Evolutionary conservation across 1,284 basidiomycete species (phyloP).

Genomic region (Termitomyces sp.): DNA sequence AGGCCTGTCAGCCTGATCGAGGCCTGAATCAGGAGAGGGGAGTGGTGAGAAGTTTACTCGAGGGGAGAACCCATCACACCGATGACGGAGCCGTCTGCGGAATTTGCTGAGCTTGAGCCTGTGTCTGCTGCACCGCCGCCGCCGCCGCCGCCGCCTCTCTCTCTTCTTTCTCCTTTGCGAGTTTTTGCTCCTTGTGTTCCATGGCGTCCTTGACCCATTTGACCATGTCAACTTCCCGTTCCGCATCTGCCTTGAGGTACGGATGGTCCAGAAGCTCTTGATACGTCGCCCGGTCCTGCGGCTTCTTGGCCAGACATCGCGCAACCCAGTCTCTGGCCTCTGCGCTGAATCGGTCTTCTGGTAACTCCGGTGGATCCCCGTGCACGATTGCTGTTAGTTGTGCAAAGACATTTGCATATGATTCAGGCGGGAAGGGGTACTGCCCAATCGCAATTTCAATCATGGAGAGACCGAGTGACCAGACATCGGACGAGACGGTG

Average conservation of each 20-base stretch:
- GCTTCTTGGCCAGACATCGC: conserved; percentile 72
- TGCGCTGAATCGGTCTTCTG: conserved; percentile 42
- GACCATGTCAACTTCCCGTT: conserved; percentile 70
- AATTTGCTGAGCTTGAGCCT: neutral
- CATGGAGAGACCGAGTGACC: conserved; percentile 95
- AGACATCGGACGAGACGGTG: conserved; percentile 95
- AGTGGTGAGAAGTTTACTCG: neutral
- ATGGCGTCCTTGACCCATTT: conserved; percentile 74
- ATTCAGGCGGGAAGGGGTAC: conserved; percentile 99
- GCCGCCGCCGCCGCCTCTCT: conserved; percentile 5
- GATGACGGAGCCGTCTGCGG: neutral
- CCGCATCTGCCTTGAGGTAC: conserved; percentile 53
- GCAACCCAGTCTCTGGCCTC: conserved; percentile 56
- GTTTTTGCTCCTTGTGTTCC: conserved; percentile 18
- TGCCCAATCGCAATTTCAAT: conserved; percentile 90
- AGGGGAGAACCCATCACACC: neutral
- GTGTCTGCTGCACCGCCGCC: neutral
- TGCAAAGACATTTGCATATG: conserved; percentile 92
- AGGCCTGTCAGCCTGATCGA: neutral
- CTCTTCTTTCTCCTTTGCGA: conserved; percentile 14
- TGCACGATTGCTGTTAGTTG: conserved; percentile 96
- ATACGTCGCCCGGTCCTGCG: conserved; percentile 79
- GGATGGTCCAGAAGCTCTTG: conserved; percentile 63
- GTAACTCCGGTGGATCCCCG: conserved; percentile 86
- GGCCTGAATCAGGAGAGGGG: neutral